Evolutionary conservation across 2,329 filamentous ascomycete species (phyloP), one percentile per base, ranked within the genome.

Genomic region (Cladosporium sphaerospermum): DNA sequence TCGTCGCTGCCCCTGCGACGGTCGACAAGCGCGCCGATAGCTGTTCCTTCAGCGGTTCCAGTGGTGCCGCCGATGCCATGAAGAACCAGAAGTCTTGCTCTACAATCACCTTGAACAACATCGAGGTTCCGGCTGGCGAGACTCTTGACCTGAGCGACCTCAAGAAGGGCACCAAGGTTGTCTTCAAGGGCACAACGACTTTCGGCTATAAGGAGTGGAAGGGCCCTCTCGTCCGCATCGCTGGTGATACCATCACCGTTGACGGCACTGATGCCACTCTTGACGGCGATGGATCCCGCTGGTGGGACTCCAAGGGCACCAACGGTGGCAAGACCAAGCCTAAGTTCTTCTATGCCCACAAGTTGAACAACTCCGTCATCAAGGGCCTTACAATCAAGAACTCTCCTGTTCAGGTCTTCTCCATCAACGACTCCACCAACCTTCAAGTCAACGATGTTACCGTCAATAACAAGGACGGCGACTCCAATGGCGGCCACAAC

Each of bases 131-230:
- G 6, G 61, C 70, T 4, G 65, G 67, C 14, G 62, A 60, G 33
- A 71, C 69, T 13, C 62, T 73, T 8, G 67, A 73, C 52, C 58
- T 73, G 42, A 66, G 61, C 31, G 61, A 59, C 19, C 60, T 72
- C 11, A 61, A 64, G 39, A 55, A 62, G 9, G 66, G 65, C 23
- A 69, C 70, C 39, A 45, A 73, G 69, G 75, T 86, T 57, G 79
- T 78, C 60, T 87, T 87, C 68, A 67, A 80, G 54, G 85, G 84
- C 41, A 79, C 74, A 11, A 87, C 84, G n/a, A 81, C 78, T 51
- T 88, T 84, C 62, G 83, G 75, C 16, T 86, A 85, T 70, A 72
- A 80, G 57, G 78, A 84, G 61, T 87, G 83, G 84, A 65, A 67
- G 1, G 84, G 84, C 0, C 84, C 84, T 42, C 73, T 88, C 11